These are phyloP conservation scores for Populus hybrid DNA, from an alignment of 441 rosid genomes.

Conservation along the genomic window DNA sequence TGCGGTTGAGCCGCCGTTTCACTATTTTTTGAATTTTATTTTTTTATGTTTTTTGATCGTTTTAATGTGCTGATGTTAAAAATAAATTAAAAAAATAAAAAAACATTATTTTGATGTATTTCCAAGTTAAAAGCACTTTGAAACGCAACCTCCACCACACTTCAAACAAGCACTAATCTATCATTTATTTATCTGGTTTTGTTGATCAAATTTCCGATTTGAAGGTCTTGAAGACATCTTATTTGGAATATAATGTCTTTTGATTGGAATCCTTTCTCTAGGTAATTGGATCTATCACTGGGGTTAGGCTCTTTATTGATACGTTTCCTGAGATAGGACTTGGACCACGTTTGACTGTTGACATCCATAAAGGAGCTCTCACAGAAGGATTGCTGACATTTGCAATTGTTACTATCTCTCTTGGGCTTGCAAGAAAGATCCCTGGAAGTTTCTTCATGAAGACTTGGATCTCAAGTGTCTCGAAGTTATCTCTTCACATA, in stretches of 20 bases:
- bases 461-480: slow-evolving; percentile 86
- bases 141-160: neutral
- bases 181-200: neutral
- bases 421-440: slow-evolving; percentile 60
- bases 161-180: neutral
- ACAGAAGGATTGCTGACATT: slow-evolving; percentile 82
- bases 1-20: too few species aligned
- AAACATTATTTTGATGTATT: too few species aligned
- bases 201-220: neutral
- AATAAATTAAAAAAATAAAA: too few species aligned
- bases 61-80: too few species aligned
- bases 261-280: slow-evolving; percentile 16
- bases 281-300: slow-evolving; percentile 74
- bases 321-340: slow-evolving; percentile 59
- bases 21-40: too few species aligned
- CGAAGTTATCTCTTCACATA: slow-evolving; percentile 78
- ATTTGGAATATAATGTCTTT: neutral
- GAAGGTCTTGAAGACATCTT: neutral
- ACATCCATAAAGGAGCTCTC: slow-evolving; percentile 69
- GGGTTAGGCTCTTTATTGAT: slow-evolving; percentile 57
- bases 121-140: neutral
- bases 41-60: too few species aligned
- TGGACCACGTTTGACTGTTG: slow-evolving; percentile 73
- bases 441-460: slow-evolving; percentile 80
- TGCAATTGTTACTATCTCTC: slow-evolving; percentile 52